These are phyloP conservation scores for Thyridium curvatum DNA, from an alignment of 2,329 filamentous ascomycete species.

Conservation along the genomic window DNA sequence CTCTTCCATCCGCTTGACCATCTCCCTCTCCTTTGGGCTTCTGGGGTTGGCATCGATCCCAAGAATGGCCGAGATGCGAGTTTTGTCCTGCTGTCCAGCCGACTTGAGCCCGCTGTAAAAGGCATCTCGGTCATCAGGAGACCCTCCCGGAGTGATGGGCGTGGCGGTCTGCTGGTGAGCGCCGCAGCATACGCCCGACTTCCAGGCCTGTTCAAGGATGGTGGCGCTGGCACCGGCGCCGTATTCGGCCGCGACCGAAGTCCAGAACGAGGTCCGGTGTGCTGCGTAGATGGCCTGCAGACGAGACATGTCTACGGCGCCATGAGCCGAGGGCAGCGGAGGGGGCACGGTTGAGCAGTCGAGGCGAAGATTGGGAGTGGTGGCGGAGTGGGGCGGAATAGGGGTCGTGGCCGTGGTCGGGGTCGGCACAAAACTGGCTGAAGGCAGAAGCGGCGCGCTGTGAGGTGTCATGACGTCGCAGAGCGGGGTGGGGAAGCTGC, in stretches of 20 bases:
- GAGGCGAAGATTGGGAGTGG: conserved; percentile 41
- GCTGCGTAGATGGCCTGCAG: conserved; percentile 64
- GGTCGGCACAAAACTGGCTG: conserved; percentile 27
- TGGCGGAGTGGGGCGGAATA: conserved; percentile 27
- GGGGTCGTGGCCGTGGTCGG: conserved; percentile 26
- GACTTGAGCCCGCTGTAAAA: conserved; percentile 24
- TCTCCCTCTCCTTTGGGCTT: conserved; percentile 50
- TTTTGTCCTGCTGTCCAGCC: conserved; percentile 39
- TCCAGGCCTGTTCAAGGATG: conserved; percentile 67
- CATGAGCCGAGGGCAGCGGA: conserved; percentile 21
- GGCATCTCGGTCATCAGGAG: conserved; percentile 40
- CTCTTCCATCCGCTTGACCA: conserved; percentile 50
- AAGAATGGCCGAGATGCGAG: conserved; percentile 56
- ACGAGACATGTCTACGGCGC: conserved; percentile 56
- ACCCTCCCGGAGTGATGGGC: conserved; percentile 47
- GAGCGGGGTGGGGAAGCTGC: conserved; percentile 30
- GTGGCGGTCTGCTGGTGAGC: conserved; percentile 25
- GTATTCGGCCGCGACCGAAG: conserved; percentile 65
- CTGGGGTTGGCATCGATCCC: conserved; percentile 53
- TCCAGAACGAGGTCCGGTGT: conserved; percentile 69
- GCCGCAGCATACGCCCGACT: conserved; percentile 36
- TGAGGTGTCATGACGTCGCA: conserved; percentile 32
- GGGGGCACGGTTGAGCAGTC: conserved; percentile 47
- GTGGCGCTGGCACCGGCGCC: conserved; percentile 55
- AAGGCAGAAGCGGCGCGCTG: conserved; percentile 37